Percentiles rank a stretch among this genome's conserved stretches.
Evolutionary conservation across 495 filamentous ascomycete genomes (phyloP).

Genomic region (Umbilicaria muhlenbergii): DNA sequence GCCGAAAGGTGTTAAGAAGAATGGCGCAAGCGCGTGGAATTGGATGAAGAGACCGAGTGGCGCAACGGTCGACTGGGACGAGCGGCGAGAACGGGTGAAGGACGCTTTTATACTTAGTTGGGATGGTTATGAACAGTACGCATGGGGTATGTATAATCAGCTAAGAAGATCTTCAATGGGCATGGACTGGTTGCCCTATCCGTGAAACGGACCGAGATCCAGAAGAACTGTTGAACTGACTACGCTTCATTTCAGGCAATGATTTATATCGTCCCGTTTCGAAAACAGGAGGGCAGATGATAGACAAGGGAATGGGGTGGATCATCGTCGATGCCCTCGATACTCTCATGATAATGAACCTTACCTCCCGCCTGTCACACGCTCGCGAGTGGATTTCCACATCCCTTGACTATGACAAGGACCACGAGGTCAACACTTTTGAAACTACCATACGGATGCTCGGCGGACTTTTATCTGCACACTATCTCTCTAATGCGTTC

Average conservation of each 20-base stretch:
- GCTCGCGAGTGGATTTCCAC: constrained; percentile 85
- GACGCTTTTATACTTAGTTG: constrained; percentile 82
- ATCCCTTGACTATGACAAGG: constrained; percentile 67
- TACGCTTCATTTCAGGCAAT: constrained; percentile 47
- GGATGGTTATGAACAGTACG: constrained; percentile 83
- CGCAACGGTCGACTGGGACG: constrained; percentile 48
- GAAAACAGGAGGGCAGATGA: constrained; percentile 71
- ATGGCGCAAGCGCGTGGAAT: constrained; percentile 6
- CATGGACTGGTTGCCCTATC: too few relatives aligned
- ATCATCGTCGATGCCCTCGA: constrained; percentile 95
- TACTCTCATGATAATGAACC: constrained; percentile 96
- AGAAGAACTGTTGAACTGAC: background rate
- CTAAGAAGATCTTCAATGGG: too few relatives aligned
- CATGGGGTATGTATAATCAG: constrained; percentile 53
- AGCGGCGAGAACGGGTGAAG: constrained; percentile 68
- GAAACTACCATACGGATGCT: constrained; percentile 98
- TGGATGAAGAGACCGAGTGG: constrained; percentile 15
- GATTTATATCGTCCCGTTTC: constrained; percentile 76
- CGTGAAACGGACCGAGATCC: background rate
- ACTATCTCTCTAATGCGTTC: constrained; percentile 70
- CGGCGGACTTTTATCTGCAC: constrained; percentile 83
- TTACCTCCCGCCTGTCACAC: constrained; percentile 70
- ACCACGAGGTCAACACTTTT: constrained; percentile 94
- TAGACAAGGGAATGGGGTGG: constrained; percentile 76
- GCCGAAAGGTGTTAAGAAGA: constrained; percentile 11